Conservation (phyloP, 148 eudicot species). For the Silene uniflora region DNA sequence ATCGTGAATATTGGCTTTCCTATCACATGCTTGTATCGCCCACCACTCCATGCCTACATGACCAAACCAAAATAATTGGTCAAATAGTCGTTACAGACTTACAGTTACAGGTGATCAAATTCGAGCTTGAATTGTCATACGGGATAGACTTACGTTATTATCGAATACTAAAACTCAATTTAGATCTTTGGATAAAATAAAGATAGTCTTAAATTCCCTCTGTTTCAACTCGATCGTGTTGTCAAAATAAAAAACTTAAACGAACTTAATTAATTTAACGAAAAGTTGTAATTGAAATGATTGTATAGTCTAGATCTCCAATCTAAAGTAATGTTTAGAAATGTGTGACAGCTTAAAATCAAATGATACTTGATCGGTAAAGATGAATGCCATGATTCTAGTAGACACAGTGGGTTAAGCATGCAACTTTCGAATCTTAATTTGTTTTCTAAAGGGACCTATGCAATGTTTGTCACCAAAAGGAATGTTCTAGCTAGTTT, state of each 20-base stretch:
- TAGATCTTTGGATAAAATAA: too few species aligned
- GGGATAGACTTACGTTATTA: too few species aligned
- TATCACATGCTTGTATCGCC: conserved; percentile 65
- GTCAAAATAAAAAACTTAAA: too few species aligned
- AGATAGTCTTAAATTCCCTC: too few species aligned
- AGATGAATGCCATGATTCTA: conserved; percentile 1
- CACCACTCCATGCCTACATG: conserved; percentile 57
- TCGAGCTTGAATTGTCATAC: too few species aligned
- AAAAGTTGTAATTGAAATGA: conserved; percentile 5
- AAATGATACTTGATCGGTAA: neutral
- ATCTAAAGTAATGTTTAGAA: neutral
- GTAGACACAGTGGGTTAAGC: conserved; percentile 4
- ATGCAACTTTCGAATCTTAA: neutral
- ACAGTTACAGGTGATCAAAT: too few species aligned
- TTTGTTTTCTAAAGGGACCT: neutral
- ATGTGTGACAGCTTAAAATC: conserved; percentile 19
- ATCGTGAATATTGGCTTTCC: conserved; percentile 65
- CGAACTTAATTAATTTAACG: too few species aligned
- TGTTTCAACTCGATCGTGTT: too few species aligned
- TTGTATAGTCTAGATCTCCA: neutral
- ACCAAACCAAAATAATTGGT: too few species aligned
- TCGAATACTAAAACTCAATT: too few species aligned
- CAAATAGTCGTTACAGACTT: too few species aligned
- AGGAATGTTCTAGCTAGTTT: neutral
- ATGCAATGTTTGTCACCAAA: neutral